Conservation (phyloP, 345 rosid genomes). For the Bruguiera parviflora region DNA sequence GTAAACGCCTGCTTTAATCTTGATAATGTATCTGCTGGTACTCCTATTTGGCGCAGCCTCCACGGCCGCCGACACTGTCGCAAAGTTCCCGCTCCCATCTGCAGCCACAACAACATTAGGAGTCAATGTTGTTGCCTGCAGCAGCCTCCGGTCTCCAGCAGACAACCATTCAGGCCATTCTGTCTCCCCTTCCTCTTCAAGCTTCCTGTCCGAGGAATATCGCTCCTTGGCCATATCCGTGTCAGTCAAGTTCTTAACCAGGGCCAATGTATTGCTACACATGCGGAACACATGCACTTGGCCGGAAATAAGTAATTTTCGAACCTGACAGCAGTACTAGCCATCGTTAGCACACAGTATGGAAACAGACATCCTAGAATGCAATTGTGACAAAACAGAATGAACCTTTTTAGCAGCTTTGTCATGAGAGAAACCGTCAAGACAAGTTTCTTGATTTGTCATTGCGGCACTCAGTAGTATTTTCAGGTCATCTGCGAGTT, state of each 20-base stretch:
- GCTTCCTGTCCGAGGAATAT: conserved; percentile 11
- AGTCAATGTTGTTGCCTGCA: conserved; percentile 12
- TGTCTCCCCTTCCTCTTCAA: conserved; percentile 8
- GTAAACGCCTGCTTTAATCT: conserved; percentile 26
- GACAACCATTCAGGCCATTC: conserved; percentile 25
- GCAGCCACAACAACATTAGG: conserved; percentile 28
- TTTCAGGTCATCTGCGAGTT: conserved; percentile 22
- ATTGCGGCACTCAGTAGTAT: conserved; percentile 23
- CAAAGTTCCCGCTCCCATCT: conserved; percentile 25
- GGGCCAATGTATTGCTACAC: conserved; percentile 34
- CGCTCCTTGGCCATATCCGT: conserved; percentile 26
- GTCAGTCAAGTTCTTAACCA: conserved; percentile 38
- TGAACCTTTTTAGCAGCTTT: conserved; percentile 12
- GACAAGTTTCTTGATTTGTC: conserved; percentile 23
- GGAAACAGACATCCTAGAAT: background rate
- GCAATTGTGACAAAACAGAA: background rate
- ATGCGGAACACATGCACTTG: conserved; percentile 22
- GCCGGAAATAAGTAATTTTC: background rate
- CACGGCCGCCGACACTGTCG: conserved; percentile 23
- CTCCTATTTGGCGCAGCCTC: conserved; percentile 19
- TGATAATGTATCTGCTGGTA: conserved; percentile 15
- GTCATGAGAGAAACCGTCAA: conserved; percentile 21
- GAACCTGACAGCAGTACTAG: conserved; percentile 1
- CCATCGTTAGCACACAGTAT: background rate
- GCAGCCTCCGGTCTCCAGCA: conserved; percentile 20